Conservation (phyloP, 371 early-diverging fungal species). For the Mortierella sp. region DNA sequence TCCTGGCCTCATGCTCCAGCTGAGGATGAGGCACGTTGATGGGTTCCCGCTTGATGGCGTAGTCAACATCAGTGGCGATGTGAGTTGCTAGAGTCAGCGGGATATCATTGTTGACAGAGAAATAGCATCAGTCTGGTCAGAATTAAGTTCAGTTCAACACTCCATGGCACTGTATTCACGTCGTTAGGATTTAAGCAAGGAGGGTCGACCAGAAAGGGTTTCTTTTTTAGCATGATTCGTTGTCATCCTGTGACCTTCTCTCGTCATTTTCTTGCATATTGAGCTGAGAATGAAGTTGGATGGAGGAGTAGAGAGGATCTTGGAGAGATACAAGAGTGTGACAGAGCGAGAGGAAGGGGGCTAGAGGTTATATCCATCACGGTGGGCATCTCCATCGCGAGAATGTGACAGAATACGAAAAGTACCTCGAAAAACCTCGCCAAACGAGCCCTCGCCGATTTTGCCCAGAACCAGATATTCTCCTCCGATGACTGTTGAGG, state of each 20-base stretch:
- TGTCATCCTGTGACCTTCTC: too few species aligned
- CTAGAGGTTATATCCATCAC: too few species aligned
- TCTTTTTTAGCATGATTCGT: not conserved
- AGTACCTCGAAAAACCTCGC: conserved; percentile 72
- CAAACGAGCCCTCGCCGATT: conserved; percentile 74
- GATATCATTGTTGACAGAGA: too few species aligned
- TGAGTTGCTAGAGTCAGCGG: conserved; percentile 66
- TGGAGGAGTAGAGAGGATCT: too few species aligned
- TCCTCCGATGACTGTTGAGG: conserved; percentile 61
- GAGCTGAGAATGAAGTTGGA: not conserved
- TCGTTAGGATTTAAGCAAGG: not conserved
- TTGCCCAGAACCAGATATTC: conserved; percentile 68
- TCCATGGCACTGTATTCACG: conserved; percentile 3
- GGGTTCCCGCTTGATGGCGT: conserved; percentile 69
- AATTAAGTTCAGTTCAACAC: too few species aligned
- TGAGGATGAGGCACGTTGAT: conserved; percentile 60
- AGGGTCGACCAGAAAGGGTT: conserved; percentile 1
- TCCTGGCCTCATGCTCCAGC: conserved; percentile 62
- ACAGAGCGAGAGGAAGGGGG: not conserved
- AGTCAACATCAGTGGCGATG: conserved; percentile 58
- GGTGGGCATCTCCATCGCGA: too few species aligned
- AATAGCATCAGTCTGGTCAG: too few species aligned
- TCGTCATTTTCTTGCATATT: not conserved
- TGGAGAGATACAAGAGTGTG: not conserved
- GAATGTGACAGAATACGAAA: not conserved